A percentile compares a stretch with the other conserved stretches of the same genome.
These are phyloP conservation scores for Colletotrichum eremochloae DNA, from an alignment of 2,329 filamentous ascomycete genomes.

Conservation along the genomic window DNA sequence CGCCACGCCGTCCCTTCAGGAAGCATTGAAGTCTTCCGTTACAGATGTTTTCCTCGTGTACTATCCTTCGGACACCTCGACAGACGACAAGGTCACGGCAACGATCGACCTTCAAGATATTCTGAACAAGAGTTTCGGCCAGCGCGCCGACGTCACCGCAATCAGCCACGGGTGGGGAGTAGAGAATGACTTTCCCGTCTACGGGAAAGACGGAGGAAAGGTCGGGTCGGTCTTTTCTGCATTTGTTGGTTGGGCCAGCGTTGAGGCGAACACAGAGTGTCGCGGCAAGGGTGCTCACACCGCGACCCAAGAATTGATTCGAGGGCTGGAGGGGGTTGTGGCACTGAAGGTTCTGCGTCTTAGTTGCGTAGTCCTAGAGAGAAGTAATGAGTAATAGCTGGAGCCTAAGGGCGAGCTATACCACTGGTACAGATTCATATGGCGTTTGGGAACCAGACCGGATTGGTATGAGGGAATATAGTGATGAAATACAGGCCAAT, in stretches of 20 bases:
- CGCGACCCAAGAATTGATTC: neutral
- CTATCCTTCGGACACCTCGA: constrained; percentile 33
- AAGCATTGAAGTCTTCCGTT: constrained; percentile 41
- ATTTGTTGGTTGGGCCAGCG: constrained; percentile 12
- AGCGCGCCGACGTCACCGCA: neutral
- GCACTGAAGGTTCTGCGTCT: neutral
- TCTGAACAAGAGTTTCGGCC: constrained; percentile 24
- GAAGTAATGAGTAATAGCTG: neutral
- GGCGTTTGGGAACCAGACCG: neutral
- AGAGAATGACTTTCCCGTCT: constrained; percentile 25
- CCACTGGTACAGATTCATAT: rapidly evolving
- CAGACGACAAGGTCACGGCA: constrained; percentile 13
- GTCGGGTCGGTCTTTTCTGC: constrained; percentile 10
- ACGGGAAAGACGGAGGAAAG: neutral
- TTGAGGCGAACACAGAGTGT: neutral
- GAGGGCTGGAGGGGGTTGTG: neutral
- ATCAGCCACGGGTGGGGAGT: constrained; percentile 21
- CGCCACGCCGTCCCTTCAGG: constrained; percentile 36
- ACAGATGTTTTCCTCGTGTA: constrained; percentile 41
- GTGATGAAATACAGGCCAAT: neutral
- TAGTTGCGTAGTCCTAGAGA: constrained; percentile 1
- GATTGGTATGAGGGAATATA: neutral
- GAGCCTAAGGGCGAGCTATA: no score
- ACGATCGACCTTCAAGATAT: constrained; percentile 17
- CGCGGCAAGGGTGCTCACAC: neutral